Conservation (phyloP, 208 protist species). For the Porcisia hertigi region DNA sequence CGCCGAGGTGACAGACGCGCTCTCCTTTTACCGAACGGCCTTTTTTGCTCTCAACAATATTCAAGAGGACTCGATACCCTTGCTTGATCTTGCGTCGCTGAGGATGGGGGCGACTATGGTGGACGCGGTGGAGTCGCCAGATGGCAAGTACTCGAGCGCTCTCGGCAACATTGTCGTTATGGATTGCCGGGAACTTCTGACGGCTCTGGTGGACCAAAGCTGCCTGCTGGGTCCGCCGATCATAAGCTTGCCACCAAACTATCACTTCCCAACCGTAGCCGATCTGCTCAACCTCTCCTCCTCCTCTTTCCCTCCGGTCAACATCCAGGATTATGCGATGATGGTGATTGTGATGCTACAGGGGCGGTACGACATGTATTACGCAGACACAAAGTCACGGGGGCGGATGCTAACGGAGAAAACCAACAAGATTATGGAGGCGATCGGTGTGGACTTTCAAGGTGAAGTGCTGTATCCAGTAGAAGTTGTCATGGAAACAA, state of each 20-base stretch:
- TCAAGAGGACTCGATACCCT: conserved; percentile 31
- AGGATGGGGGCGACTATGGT: conserved; percentile 51
- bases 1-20: conserved; percentile 17
- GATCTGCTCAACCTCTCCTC: conserved; percentile 35
- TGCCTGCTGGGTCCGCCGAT: conserved; percentile 32
- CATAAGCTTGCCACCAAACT: conserved; percentile 12
- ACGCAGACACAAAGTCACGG: conserved; percentile 30
- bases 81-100: conserved; percentile 30
- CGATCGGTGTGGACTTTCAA: conserved; percentile 51
- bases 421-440: conserved; percentile 56
- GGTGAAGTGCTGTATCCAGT: conserved; percentile 69
- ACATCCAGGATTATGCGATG: conserved; percentile 71
- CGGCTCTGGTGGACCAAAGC: conserved; percentile 34
- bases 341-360: conserved; percentile 61
- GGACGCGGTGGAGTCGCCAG: conserved; percentile 59
- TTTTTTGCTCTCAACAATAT: conserved; percentile 63
- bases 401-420: conserved; percentile 55
- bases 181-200: conserved; percentile 61
- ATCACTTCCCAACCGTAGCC: conserved; percentile 31
- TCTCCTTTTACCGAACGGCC: conserved; percentile 26
- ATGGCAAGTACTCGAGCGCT: conserved; percentile 90
- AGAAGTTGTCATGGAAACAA: conserved; percentile 38
- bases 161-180: conserved; percentile 93
- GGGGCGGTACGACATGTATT: conserved; percentile 80
- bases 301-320: conserved; percentile 19